Evolutionary conservation across 345 rosid genomes (phyloP).

Genomic region (Bruguiera gymnorhiza): DNA sequence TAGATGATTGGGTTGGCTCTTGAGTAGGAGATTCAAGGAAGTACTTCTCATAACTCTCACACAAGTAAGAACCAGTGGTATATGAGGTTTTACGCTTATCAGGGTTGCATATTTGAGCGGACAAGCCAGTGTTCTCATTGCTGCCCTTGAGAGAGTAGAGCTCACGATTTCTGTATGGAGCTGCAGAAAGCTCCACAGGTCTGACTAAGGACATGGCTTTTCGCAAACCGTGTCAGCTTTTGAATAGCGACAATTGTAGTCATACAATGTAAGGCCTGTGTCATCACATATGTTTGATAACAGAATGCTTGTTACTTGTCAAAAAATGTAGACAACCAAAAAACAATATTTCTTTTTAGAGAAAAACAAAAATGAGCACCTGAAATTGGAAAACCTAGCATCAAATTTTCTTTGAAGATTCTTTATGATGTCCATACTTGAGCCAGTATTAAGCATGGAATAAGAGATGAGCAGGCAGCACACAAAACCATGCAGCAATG

Average conservation of each 20-base stretch:
- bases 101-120: conserved; percentile 43
- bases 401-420: not conserved
- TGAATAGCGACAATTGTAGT: conserved; percentile 6
- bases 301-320: not conserved
- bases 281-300: conserved; percentile 3
- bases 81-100: conserved; percentile 54
- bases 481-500: not conserved
- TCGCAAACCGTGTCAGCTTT: conserved; percentile 19
- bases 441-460: not conserved
- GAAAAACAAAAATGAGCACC: not conserved
- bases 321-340: conserved; percentile 1
- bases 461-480: not conserved
- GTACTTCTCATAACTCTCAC: conserved; percentile 79
- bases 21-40: conserved; percentile 68
- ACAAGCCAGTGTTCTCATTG: conserved; percentile 36
- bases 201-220: conserved; percentile 62
- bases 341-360: not conserved
- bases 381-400: not conserved
- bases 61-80: conserved; percentile 50
- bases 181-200: conserved; percentile 52
- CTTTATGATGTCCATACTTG: conserved; percentile 10
- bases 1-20: conserved; percentile 49
- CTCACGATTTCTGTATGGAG: conserved; percentile 51
- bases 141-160: conserved; percentile 52
- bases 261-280: conserved; percentile 25